A percentile compares a stretch with the other conserved stretches of the same genome.
Conservation (phyloP, 2,329 filamentous ascomycete species). For the Epichloe baconii region DNA sequence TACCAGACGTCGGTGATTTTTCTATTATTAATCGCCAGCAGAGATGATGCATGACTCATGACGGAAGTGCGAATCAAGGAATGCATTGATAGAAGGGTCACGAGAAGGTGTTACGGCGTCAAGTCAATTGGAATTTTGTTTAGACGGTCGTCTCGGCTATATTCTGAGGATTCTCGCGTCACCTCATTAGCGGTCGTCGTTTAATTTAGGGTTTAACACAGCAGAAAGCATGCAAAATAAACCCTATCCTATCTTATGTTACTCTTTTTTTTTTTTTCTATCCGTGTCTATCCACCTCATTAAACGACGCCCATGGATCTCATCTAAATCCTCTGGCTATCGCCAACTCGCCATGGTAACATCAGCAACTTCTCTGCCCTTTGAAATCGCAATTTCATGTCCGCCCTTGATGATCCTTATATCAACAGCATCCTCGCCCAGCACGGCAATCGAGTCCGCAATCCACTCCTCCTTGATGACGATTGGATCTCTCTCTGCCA, state of each 20-base stretch:
- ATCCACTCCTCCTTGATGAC: slow-evolving; percentile 51
- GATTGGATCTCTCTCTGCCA: slow-evolving; percentile 54
- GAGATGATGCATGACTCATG: not conserved
- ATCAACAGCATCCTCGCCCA: slow-evolving; percentile 45
- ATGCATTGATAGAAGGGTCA: not conserved
- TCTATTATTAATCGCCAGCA: not conserved
- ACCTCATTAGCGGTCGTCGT: too few relatives aligned
- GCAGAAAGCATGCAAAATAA: too few relatives aligned
- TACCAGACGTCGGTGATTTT: not conserved
- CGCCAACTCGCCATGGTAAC: slow-evolving; percentile 22
- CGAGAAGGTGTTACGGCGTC: not conserved
- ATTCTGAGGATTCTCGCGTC: not conserved
- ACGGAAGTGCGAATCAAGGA: not conserved
- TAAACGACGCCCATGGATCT: not conserved
- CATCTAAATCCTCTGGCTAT: not conserved
- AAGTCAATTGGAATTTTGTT: not conserved
- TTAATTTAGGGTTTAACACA: too few relatives aligned
- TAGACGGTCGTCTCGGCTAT: not conserved
- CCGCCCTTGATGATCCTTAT: slow-evolving; percentile 47
- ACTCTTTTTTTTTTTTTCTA: too few relatives aligned
- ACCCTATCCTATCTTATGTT: too few relatives aligned
- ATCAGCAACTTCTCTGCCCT: slow-evolving; percentile 42
- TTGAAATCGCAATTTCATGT: slow-evolving; percentile 57
- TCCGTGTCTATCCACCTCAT: too few relatives aligned
- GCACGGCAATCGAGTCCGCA: slow-evolving; percentile 42